A percentile compares a stretch with the other conserved stretches of the same genome.
phyloP scores from a whole-genome alignment of 805 yeast genomes.

The Spathaspora hagerdaliae region DNA sequence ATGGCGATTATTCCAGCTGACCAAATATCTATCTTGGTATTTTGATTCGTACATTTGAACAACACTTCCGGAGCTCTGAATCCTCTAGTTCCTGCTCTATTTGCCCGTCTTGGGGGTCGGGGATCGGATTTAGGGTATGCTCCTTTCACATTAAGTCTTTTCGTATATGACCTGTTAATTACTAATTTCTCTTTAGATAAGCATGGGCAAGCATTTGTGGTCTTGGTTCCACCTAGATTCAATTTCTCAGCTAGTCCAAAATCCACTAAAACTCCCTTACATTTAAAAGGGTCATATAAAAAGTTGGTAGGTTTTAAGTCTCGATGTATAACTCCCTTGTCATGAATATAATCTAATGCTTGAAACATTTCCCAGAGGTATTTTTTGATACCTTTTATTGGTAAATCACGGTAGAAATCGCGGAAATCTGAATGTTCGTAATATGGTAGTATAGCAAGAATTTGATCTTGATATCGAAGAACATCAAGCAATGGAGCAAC shows the following conservation, averaged over 20 bases:
- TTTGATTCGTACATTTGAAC: slow-evolving; percentile 79
- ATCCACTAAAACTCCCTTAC: slow-evolving; percentile 81
- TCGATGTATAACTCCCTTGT: slow-evolving; percentile 38
- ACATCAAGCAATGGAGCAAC: slow-evolving; percentile 92
- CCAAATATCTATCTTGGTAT: slow-evolving; percentile 84
- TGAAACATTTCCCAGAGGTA: slow-evolving; percentile 78
- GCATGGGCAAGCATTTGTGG: slow-evolving; percentile 54
- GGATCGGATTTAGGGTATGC: slow-evolving; percentile 84
- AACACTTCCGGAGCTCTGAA: slow-evolving; percentile 93
- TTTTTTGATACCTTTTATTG: slow-evolving; percentile 71
- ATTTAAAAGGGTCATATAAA: slow-evolving; percentile 59
- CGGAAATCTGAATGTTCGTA: slow-evolving; percentile 89
- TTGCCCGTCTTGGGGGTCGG: slow-evolving; percentile 87
- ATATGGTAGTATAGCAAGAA: slow-evolving; percentile 87
- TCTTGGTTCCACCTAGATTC: slow-evolving; percentile 4
- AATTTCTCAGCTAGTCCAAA: slow-evolving; percentile 82
- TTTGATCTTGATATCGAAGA: slow-evolving; percentile 82
- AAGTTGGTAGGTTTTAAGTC: slow-evolving; percentile 59
- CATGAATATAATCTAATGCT: slow-evolving; percentile 63
- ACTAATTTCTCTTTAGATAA: slow-evolving; percentile 16
- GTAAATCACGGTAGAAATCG: slow-evolving; percentile 75
- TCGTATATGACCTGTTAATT: slow-evolving; percentile 12
- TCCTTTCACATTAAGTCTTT: slow-evolving; percentile 32
- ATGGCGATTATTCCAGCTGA: slow-evolving; percentile 86
- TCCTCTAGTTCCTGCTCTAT: slow-evolving; percentile 95